Conservation (phyloP, 1,284 basidiomycete species). For the Boletus smithii region DNA sequence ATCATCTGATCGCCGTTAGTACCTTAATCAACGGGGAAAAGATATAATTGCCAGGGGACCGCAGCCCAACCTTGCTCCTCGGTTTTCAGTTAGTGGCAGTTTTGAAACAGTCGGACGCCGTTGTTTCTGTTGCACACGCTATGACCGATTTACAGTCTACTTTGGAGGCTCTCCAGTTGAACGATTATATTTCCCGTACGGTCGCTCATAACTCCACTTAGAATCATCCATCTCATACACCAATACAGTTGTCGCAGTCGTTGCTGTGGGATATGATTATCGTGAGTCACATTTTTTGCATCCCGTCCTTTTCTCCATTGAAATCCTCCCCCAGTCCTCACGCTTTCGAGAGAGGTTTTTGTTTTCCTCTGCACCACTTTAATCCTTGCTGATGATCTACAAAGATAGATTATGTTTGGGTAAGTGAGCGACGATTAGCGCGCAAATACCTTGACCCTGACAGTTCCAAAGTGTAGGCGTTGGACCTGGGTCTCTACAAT, state of each 20-base stretch:
- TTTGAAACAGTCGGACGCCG: no score
- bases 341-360: constrained; percentile 7
- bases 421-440: not conserved
- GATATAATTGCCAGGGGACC: no score
- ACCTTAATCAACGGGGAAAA: no score
- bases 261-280: constrained; percentile 15
- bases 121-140: no score
- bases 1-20: no score
- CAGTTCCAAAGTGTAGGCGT: not conserved
- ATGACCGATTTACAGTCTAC: not conserved
- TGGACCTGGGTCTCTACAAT: constrained; percentile 11
- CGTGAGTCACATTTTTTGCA: constrained; percentile 1
- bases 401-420: constrained; percentile 16
- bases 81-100: no score
- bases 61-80: no score
- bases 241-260: not conserved
- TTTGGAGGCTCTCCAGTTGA: not conserved
- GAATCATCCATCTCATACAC: not conserved
- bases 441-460: not conserved
- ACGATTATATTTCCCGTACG: not conserved
- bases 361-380: not conserved
- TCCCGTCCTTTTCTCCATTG: not conserved
- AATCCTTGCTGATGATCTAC: not conserved
- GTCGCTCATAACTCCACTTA: no score
- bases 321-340: constrained; percentile 6